Percentiles rank a stretch among this genome's conserved stretches.
Evolutionary conservation across 345 rosid species (phyloP).

Genomic region (Moringa oleifera): DNA sequence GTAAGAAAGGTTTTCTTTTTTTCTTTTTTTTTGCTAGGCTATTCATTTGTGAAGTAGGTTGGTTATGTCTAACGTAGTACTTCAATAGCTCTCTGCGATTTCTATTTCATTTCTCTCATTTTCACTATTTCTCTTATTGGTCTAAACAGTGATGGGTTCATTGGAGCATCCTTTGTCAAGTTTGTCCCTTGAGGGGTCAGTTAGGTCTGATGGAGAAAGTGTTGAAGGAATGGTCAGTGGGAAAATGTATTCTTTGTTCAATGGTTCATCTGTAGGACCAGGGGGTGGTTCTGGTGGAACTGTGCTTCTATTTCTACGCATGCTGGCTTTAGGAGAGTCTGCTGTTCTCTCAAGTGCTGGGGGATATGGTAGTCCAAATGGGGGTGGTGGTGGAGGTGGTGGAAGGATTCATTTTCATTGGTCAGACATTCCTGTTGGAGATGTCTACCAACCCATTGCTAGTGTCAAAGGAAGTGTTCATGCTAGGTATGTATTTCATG

Average conservation of each 20-base stretch:
- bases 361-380: conserved; percentile 73
- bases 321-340: conserved; percentile 50
- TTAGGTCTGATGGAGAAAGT: conserved; percentile 87
- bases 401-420: conserved; percentile 99
- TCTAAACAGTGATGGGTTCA: conserved; percentile 85
- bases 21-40: too few species aligned
- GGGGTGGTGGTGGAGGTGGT: conserved; percentile 97
- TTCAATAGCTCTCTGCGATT: conserved; percentile 15
- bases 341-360: conserved; percentile 86
- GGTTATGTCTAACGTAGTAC: background rate
- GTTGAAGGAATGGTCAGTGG: conserved; percentile 27
- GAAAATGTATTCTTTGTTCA: conserved; percentile 16
- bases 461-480: conserved; percentile 66
- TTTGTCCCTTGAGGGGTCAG: conserved; percentile 68
- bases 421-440: conserved; percentile 96
- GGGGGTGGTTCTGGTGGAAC: conserved; percentile 99
- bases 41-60: background rate
- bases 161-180: conserved; percentile 85
- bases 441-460: conserved; percentile 97
- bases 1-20: too few species aligned
- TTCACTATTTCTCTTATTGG: conserved; percentile 20
- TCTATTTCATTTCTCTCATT: background rate
- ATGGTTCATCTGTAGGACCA: conserved; percentile 42
- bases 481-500: conserved; percentile 46
- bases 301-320: conserved; percentile 65